Evolutionary conservation across 2,329 filamentous ascomycete genomes (phyloP).

Genomic region (Proliferodiscus dingleyae): DNA sequence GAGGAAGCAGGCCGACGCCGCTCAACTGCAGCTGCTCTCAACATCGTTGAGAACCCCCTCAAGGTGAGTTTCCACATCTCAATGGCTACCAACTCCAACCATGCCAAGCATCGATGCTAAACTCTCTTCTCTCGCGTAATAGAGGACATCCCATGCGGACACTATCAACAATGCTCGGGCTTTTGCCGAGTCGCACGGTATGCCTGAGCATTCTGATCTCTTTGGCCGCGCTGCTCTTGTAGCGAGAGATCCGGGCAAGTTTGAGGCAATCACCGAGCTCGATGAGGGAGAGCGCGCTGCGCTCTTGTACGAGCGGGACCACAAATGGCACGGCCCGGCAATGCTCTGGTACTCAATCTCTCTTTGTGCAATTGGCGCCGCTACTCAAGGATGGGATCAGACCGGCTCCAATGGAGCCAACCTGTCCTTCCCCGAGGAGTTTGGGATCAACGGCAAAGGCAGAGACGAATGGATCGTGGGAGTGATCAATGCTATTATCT

Average conservation of each 20-base stretch:
- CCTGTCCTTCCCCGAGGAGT: constrained; percentile 35
- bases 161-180: constrained; percentile 41
- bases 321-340: constrained; percentile 61
- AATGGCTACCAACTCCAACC: constrained; percentile 22
- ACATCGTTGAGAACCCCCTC: constrained; percentile 21
- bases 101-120: constrained; percentile 8
- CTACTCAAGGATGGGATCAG: constrained; percentile 43
- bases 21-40: constrained; percentile 15
- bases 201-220: constrained; percentile 52
- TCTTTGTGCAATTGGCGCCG: constrained; percentile 63
- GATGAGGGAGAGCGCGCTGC: constrained; percentile 33
- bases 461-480: constrained; percentile 48
- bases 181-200: constrained; percentile 55
- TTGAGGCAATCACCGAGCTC: constrained; percentile 21
- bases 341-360: constrained; percentile 62
- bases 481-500: constrained; percentile 51
- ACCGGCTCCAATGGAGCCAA: constrained; percentile 42
- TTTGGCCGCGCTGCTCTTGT: constrained; percentile 56
- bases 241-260: constrained; percentile 30
- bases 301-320: constrained; percentile 48
- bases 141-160: constrained; percentile 37
- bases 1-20: no score
- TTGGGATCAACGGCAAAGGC: constrained; percentile 32
- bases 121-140: constrained; percentile 32
- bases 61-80: constrained; percentile 27